These are phyloP conservation scores for Tephrocybe sp. DNA, from an alignment of 768 basidiomycete genomes.

Conservation along the genomic window DNA sequence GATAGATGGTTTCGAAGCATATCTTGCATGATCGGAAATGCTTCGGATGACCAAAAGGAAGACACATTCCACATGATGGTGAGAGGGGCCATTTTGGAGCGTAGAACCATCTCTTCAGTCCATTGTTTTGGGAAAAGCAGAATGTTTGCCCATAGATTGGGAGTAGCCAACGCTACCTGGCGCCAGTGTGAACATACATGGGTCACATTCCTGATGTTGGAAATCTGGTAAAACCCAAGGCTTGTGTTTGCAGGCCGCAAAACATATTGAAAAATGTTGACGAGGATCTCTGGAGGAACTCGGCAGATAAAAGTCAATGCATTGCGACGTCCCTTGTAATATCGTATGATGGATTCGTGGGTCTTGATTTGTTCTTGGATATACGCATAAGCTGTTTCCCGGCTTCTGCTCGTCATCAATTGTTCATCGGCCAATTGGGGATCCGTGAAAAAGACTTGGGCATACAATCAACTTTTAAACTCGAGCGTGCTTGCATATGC, in stretches of 20 bases:
- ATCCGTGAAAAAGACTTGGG: too few species aligned
- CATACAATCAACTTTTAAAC: too few species aligned
- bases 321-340: background rate
- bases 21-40: too few species aligned
- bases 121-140: background rate
- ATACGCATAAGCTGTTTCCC: too few species aligned
- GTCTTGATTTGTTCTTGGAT: background rate
- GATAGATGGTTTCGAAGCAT: too few species aligned
- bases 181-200: slow-evolving; percentile 6
- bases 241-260: too few species aligned
- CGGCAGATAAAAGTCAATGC: background rate
- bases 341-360: background rate
- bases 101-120: too few species aligned
- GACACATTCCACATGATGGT: background rate
- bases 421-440: too few species aligned
- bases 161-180: background rate
- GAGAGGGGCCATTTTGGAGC: background rate
- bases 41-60: background rate
- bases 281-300: background rate
- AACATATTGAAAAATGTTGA: background rate
- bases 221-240: too few species aligned
- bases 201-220: background rate
- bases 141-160: background rate
- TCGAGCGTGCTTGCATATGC: too few species aligned
- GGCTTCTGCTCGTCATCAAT: too few species aligned